Percentiles rank a stretch among this genome's conserved stretches.
Evolutionary conservation across 768 basidiomycete species (phyloP).

Genomic region (Agrocybe chaxingu): DNA sequence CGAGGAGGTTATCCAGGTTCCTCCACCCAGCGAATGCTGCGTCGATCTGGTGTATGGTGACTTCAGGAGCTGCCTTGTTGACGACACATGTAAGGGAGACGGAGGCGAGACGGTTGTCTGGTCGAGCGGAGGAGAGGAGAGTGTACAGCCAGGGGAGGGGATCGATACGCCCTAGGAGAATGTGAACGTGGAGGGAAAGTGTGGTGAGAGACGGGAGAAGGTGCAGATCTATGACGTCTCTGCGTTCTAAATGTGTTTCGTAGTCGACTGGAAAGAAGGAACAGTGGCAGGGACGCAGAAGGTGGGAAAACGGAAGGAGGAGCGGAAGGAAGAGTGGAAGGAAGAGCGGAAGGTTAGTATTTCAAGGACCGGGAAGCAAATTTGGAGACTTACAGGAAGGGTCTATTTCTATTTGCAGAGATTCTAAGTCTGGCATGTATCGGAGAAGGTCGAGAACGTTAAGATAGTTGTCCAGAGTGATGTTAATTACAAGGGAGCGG

Average conservation of each 20-base stretch:
- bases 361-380: background rate
- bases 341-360: background rate
- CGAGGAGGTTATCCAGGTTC: conserved; percentile 21
- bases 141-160: conserved; percentile 21
- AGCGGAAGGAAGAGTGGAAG: background rate
- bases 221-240: conserved; percentile 17
- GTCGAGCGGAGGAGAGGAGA: conserved; percentile 16
- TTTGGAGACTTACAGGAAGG: conserved; percentile 13
- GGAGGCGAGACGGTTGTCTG: conserved; percentile 14
- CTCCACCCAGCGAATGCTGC: conserved; percentile 19
- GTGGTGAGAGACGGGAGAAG: conserved; percentile 11
- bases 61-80: conserved; percentile 22
- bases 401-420: conserved; percentile 19
- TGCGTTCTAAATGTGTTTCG: conserved; percentile 14
- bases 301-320: background rate
- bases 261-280: conserved; percentile 12
- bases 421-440: conserved; percentile 11
- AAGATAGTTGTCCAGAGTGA: conserved; percentile 16
- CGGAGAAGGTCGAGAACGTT: conserved; percentile 14
- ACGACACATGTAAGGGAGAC: conserved; percentile 18
- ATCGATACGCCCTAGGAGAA: conserved; percentile 21
- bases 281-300: conserved; percentile 1
- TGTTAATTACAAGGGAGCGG: conserved; percentile 12
- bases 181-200: conserved; percentile 16
- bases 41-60: conserved; percentile 17